These are phyloP conservation scores for Penstemon eatonii DNA, from an alignment of 257 asterid genomes.

Conservation along the genomic window DNA sequence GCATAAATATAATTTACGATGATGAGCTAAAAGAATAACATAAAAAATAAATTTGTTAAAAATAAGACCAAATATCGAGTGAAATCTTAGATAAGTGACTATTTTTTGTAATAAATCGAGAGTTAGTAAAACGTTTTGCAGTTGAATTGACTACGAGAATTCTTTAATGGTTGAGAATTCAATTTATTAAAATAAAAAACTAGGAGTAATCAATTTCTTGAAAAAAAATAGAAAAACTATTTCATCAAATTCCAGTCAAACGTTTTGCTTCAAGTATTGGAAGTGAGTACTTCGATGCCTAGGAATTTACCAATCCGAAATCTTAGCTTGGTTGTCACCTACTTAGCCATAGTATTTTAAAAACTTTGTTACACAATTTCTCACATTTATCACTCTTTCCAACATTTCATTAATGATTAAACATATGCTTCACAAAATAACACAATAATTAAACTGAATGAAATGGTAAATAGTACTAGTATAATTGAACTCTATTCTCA, in stretches of 20 bases:
- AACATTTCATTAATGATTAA: conserved; percentile 26
- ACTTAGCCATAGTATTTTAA: not conserved
- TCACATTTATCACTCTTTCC: conserved; percentile 31
- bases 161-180: no score
- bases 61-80: no score
- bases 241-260: conserved; percentile 44
- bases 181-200: no score
- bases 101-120: no score
- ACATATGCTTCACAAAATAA: conserved; percentile 13
- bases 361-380: conserved; percentile 22
- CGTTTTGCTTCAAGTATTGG: conserved; percentile 33
- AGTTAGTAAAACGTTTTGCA: no score
- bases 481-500: not conserved
- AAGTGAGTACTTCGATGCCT: conserved; percentile 44
- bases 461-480: not conserved
- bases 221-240: not conserved
- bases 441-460: not conserved
- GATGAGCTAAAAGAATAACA: no score
- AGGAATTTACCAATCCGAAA: conserved; percentile 17
- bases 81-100: no score
- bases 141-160: no score
- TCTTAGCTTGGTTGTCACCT: conserved; percentile 23
- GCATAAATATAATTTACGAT: no score
- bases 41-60: no score
- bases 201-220: not conserved